These are phyloP conservation scores for Vigna nakashimae DNA, from an alignment of 306 rosid species.

Conservation along the genomic window DNA sequence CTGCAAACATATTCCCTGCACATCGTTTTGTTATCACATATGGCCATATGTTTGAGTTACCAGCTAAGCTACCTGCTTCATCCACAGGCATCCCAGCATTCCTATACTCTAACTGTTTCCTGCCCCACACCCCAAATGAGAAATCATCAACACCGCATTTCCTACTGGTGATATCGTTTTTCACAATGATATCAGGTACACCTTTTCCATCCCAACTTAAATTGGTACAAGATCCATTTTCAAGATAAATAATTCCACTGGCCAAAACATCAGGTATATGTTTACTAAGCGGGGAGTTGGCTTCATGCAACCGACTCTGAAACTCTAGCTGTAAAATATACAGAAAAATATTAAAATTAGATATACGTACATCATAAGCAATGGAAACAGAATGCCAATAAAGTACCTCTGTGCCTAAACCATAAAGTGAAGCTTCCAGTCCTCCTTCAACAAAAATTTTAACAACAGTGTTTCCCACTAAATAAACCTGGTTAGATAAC, in stretches of 20 bases:
- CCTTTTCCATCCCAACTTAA: conserved; percentile 86
- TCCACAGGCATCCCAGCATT: conserved; percentile 60
- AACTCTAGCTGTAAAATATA: conserved; percentile 78
- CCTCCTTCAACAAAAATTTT: conserved; percentile 93
- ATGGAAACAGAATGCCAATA: conserved; percentile 36
- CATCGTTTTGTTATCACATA: conserved; percentile 80
- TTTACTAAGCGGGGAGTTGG: conserved; percentile 70
- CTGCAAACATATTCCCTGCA: conserved; percentile 81
- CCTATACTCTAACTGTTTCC: conserved; percentile 68
- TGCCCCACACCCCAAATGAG: conserved; percentile 84
- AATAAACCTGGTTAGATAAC: conserved; percentile 72
- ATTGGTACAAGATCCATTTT: conserved; percentile 66
- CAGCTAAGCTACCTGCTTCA: conserved; percentile 44
- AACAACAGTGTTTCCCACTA: conserved; percentile 66
- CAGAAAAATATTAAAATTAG: conserved; percentile 42
- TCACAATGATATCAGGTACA: conserved; percentile 68
- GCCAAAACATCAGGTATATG: conserved; percentile 78
- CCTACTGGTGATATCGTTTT: conserved; percentile 58
- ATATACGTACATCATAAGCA: conserved; percentile 36
- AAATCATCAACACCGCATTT: conserved; percentile 51
- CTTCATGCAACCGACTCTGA: conserved; percentile 63
- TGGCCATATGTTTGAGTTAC: conserved; percentile 77
- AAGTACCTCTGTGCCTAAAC: conserved; percentile 92
- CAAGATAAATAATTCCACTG: conserved; percentile 78
- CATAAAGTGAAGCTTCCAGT: conserved; percentile 79